These are phyloP conservation scores for Calophaca sinica DNA, from an alignment of 306 rosid genomes.

Conservation along the genomic window DNA sequence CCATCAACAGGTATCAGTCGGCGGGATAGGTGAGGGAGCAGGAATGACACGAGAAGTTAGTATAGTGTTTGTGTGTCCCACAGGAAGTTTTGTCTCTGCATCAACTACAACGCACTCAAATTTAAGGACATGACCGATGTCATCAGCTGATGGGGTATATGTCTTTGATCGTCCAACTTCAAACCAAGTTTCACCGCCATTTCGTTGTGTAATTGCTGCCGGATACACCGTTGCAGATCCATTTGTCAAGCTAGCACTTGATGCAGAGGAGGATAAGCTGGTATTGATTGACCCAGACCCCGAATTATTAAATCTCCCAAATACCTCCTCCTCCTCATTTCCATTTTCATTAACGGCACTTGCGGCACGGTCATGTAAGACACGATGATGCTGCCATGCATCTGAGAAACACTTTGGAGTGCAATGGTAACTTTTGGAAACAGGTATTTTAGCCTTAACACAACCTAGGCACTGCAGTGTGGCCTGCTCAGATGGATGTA, in stretches of 20 bases:
- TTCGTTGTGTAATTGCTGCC: conserved; percentile 80
- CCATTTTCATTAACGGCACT: conserved; percentile 95
- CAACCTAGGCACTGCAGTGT: conserved; percentile 97
- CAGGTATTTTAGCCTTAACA: conserved; percentile 89
- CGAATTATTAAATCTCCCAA: conserved; percentile 79
- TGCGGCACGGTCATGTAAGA: conserved; percentile 97
- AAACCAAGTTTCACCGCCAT: conserved; percentile 95
- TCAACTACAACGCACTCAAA: conserved; percentile 95
- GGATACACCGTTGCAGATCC: conserved; percentile 88
- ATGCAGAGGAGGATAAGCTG: conserved; percentile 69
- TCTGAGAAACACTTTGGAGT: conserved; percentile 97
- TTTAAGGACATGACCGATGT: conserved; percentile 92
- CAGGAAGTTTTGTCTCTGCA: conserved; percentile 73
- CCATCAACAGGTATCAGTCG: conserved; percentile 72
- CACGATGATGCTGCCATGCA: conserved; percentile 99
- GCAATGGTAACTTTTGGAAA: conserved; percentile 93
- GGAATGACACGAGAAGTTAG: conserved; percentile 97
- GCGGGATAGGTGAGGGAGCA: conserved; percentile 96
- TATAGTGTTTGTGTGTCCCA: conserved; percentile 73
- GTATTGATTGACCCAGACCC: conserved; percentile 69
- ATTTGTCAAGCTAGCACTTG: conserved; percentile 79
- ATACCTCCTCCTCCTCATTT: conserved; percentile 90
- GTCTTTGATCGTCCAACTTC: conserved; percentile 91
- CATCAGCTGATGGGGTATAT: conserved; percentile 94
- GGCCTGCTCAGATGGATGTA: conserved; percentile 98